These are phyloP conservation scores for Singerocomus inundabilis DNA, from an alignment of 1,284 basidiomycete genomes.

Conservation along the genomic window DNA sequence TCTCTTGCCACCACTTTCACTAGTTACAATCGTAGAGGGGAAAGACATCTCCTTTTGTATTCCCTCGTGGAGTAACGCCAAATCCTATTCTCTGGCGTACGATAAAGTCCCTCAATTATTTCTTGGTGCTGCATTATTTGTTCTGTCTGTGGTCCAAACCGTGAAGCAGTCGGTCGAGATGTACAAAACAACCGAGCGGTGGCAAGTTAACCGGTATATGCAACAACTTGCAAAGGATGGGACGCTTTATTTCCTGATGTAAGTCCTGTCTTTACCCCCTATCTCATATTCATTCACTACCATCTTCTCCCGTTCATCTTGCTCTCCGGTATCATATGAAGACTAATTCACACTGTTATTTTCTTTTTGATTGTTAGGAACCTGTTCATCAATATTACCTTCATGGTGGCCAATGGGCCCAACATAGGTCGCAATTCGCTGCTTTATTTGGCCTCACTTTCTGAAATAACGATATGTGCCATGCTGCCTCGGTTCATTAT, in stretches of 20 bases:
- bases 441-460: background rate
- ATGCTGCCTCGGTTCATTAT: conserved; percentile 11
- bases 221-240: no score
- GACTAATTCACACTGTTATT: background rate
- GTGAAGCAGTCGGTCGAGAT: no score
- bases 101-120: no score
- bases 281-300: no score
- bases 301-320: background rate
- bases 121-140: no score
- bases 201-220: no score
- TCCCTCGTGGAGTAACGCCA: no score
- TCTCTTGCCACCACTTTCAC: background rate
- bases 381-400: background rate
- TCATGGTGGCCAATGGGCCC: background rate
- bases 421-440: fast-evolving
- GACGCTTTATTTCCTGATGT: no score
- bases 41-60: background rate
- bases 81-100: no score
- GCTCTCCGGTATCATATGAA: background rate
- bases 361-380: background rate
- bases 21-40: background rate
- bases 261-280: no score
- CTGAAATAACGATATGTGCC: background rate
- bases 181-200: no score
- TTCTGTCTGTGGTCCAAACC: no score